A percentile compares a stretch with the other conserved stretches of the same genome.
Evolutionary conservation across 768 basidiomycete species (phyloP).

Genomic region (Xerocomellus amylosporus): DNA sequence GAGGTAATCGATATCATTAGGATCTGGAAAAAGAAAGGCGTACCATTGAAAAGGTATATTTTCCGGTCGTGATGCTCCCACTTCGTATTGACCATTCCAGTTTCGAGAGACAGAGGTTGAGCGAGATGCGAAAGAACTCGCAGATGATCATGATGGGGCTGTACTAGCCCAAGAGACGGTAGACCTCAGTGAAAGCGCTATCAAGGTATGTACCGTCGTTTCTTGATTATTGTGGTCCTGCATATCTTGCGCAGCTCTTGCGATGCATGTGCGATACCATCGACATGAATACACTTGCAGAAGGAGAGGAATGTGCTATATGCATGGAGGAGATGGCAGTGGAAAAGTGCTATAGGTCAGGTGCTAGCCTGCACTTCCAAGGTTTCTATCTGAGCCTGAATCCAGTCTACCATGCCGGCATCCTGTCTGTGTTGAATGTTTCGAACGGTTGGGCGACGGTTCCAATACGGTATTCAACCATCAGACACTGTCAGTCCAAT

Average conservation of each 20-base stretch:
- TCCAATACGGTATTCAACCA: background rate
- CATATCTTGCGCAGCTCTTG: conserved; percentile 10
- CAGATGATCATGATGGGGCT: background rate
- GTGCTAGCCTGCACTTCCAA: background rate
- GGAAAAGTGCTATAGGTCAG: conserved; percentile 21
- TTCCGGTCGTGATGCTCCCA: background rate
- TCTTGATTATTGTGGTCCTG: background rate
- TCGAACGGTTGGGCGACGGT: conserved; percentile 1
- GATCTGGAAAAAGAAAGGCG: conserved; percentile 11
- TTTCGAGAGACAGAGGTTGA: conserved; percentile 15
- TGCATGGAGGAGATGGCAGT: conserved; percentile 18
- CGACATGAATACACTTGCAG: conserved; percentile 22
- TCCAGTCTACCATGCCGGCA: conserved; percentile 16
- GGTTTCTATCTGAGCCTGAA: background rate
- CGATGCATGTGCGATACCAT: conserved; percentile 15
- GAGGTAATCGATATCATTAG: background rate
- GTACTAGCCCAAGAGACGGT: background rate
- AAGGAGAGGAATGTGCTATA: conserved; percentile 20
- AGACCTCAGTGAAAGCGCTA: conserved; percentile 11
- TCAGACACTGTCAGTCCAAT: conserved; percentile 8
- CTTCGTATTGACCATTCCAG: conserved; percentile 3
- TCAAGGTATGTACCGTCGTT: conserved; percentile 4
- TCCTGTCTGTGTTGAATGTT: conserved; percentile 16
- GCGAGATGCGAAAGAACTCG: conserved; percentile 15
- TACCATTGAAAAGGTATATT: conserved; percentile 15